Conservation (phyloP, 78 protist genomes). For the Dictyostelium brefeldianum region DNA sequence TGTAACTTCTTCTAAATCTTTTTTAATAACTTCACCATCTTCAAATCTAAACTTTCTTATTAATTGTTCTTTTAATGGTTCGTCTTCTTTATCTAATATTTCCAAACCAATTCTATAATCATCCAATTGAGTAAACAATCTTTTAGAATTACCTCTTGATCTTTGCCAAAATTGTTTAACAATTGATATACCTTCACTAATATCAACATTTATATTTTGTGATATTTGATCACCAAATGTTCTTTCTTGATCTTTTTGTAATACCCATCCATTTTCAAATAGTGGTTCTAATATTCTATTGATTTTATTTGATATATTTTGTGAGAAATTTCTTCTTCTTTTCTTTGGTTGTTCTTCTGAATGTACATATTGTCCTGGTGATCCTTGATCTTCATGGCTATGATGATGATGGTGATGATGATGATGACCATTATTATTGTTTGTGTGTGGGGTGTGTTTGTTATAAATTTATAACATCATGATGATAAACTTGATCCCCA, state of each 20-base stretch:
- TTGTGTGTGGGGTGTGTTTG: too few relatives aligned
- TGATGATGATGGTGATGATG: not conserved
- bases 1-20: slow-evolving; percentile 42
- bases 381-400: not conserved
- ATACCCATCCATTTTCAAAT: slow-evolving; percentile 68
- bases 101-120: slow-evolving; percentile 78
- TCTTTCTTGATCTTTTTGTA: slow-evolving; percentile 51
- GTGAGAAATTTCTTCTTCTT: slow-evolving; percentile 63
- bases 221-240: slow-evolving; percentile 37
- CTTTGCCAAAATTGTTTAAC: slow-evolving; percentile 75
- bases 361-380: not conserved
- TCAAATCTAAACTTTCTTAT: slow-evolving; percentile 37
- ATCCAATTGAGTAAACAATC: slow-evolving; percentile 71
- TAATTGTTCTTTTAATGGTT: not conserved
- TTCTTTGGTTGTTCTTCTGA: slow-evolving; percentile 55
- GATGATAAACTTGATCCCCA: not conserved
- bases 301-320: slow-evolving; percentile 45
- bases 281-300: slow-evolving; percentile 47
- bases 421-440: too few relatives aligned
- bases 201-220: slow-evolving; percentile 34
- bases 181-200: slow-evolving; percentile 29
- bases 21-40: slow-evolving; percentile 9
- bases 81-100: slow-evolving; percentile 26
- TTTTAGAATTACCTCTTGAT: slow-evolving; percentile 68
- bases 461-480: not conserved